Evolutionary conservation across 129 eudicot genomes (phyloP), one percentile per base, ranked within the genome.

Genomic region (Flaveria trinervia): DNA sequence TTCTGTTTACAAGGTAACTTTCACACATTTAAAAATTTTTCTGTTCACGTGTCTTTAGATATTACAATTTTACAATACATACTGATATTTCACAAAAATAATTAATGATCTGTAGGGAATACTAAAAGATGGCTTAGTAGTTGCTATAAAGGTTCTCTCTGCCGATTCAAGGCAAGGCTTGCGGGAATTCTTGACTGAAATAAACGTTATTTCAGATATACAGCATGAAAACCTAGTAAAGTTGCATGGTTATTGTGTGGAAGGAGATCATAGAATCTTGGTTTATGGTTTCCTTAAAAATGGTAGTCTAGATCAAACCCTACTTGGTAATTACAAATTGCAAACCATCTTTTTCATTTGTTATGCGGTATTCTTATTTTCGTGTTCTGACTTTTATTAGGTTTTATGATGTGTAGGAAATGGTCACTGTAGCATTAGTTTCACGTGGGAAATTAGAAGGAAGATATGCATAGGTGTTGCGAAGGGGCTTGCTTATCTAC

Each of bases 221-320:
- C 89, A 93, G 61, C 98, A 93, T 73, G 88, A 93, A 79, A 93
- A 93, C 80, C 78, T 93, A 52, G 97, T 90, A 69, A 82, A 90
- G 85, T 72, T 93, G 73, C 84, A 83, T 49, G 98, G 98, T 70
- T 93, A 90, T 73, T 93, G 98, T 60, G 88, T 84, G 59, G 98
- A 93, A 79, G 77, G 73, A 54, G 79, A 76, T 33, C 92, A 93
- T 15, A 80, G 96, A 78, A 90, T 90, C 44, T 89, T 93, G 92
- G 96, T 93, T 5, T 90, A 90, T 39, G 88, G 91, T 77, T 93
- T 86, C 78, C 91, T 90, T 11, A 89, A 93, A 84, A 93, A 90
- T 46, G 84, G 88, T 71, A 93, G 98, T 85, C 85, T 93, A 67
- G 88, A 92, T 77, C 89, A 80, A 78, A 85, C 95, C 52, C 89